A percentile compares a stretch with the other conserved stretches of the same genome.
These are phyloP conservation scores for Chloris gayana DNA, from an alignment of 176 grass and related monocot genomes.

Conservation along the genomic window DNA sequence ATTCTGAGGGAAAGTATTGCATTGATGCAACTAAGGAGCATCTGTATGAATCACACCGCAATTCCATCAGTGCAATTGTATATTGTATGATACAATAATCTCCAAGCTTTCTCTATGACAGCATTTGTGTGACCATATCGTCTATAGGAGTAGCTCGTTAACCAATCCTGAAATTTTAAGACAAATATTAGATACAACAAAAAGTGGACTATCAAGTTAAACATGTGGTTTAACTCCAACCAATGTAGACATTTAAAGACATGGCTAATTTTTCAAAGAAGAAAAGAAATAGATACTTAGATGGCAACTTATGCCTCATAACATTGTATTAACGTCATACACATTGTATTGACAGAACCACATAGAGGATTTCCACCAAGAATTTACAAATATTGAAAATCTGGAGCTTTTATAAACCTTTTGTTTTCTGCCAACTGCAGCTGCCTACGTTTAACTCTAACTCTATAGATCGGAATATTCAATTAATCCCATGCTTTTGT, in stretches of 20 bases:
- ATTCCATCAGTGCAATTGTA: conserved; percentile 99
- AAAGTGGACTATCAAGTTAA: conserved; percentile 17
- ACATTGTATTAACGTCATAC: neutral
- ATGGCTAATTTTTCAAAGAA: conserved; percentile 11
- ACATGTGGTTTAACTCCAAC: conserved; percentile 2
- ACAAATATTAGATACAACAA: conserved; percentile 19
- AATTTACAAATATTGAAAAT: neutral
- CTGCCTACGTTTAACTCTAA: conserved; percentile 14
- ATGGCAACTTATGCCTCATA: conserved; percentile 1
- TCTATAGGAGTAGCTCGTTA: conserved; percentile 76
- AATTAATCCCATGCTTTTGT: neutral
- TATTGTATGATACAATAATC: conserved; percentile 81
- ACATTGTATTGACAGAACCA: neutral
- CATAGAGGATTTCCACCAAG: conserved; percentile 10
- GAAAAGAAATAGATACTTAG: conserved; percentile 21
- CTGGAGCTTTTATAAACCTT: neutral
- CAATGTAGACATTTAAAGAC: conserved; percentile 15
- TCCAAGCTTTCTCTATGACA: conserved; percentile 73
- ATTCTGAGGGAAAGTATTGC: conserved; percentile 19
- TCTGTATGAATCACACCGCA: conserved; percentile 58
- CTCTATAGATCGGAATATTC: conserved; percentile 9
- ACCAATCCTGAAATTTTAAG: conserved; percentile 65
- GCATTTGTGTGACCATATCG: conserved; percentile 73
- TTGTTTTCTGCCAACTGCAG: neutral
- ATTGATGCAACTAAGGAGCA: conserved; percentile 25